Evolutionary conservation across 768 basidiomycete genomes (phyloP).

Genomic region (Pisolithus tinctorius): DNA sequence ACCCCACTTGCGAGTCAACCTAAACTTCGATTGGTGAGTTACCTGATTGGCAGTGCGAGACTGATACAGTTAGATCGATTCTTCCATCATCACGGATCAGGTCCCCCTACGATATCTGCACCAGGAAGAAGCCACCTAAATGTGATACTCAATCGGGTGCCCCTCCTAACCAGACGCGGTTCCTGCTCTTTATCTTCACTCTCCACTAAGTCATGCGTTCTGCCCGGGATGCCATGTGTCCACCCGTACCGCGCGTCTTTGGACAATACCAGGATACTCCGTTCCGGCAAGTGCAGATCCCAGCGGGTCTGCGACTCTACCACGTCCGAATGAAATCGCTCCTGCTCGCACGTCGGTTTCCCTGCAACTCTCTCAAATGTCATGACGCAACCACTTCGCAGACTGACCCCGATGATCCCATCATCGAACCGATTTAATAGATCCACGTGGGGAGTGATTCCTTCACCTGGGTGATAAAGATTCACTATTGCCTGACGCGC

Average conservation of each 20-base stretch:
- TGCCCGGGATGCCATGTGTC: constrained; percentile 80
- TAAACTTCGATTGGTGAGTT: neutral
- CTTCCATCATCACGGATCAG: constrained; percentile 8
- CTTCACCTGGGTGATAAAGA: constrained; percentile 82
- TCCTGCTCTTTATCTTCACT: constrained; percentile 14
- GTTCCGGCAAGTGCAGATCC: constrained; percentile 66
- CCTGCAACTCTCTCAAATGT: constrained; percentile 41
- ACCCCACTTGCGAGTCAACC: neutral
- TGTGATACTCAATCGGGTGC: constrained; percentile 70
- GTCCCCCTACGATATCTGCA: constrained; percentile 63
- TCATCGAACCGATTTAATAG: constrained; percentile 78
- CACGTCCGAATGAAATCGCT: neutral
- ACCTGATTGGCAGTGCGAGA: neutral
- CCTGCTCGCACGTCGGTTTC: neutral
- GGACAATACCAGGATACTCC: constrained; percentile 72
- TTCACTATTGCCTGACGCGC: constrained; percentile 89
- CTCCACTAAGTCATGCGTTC: constrained; percentile 54
- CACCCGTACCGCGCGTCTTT: constrained; percentile 80
- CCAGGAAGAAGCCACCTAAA: constrained; percentile 83
- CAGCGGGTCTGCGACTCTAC: constrained; percentile 7
- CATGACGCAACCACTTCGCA: constrained; percentile 80
- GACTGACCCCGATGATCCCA: constrained; percentile 83
- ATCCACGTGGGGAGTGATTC: constrained; percentile 86
- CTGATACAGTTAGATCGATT: constrained; percentile 7
- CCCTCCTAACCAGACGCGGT: constrained; percentile 41